phyloP scores from a whole-genome alignment of 139 green algal genomes.

The Eudorina sp. region DNA sequence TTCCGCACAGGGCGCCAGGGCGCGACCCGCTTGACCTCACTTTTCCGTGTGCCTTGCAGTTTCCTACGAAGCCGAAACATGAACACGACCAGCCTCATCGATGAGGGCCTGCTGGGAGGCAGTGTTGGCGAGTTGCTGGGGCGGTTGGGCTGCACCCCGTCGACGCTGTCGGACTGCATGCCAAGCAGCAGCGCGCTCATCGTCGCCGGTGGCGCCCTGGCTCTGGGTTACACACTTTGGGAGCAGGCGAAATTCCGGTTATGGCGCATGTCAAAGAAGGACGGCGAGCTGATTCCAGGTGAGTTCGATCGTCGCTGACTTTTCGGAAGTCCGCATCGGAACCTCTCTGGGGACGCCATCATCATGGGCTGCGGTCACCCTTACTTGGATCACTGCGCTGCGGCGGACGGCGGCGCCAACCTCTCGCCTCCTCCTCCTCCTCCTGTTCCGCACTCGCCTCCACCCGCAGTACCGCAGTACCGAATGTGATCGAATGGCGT shows the following conservation, averaged over 20 bases:
- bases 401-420: too few relatives aligned
- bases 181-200: conserved; percentile 26
- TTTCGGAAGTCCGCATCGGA: too few relatives aligned
- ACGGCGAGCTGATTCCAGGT: conserved; percentile 29
- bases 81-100: background rate
- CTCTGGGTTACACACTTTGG: conserved; percentile 62
- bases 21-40: too few relatives aligned
- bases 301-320: background rate
- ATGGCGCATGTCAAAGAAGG: conserved; percentile 38
- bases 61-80: too few relatives aligned
- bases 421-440: too few relatives aligned
- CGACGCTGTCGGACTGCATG: background rate
- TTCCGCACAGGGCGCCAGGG: too few relatives aligned
- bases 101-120: background rate
- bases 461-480: too few relatives aligned
- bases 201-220: background rate
- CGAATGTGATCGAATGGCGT: too few relatives aligned
- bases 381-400: too few relatives aligned
- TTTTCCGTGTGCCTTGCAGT: too few relatives aligned
- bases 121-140: background rate
- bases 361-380: background rate
- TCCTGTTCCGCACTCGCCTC: too few relatives aligned
- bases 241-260: conserved; percentile 74
- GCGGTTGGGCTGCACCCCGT: conserved; percentile 7
- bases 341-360: too few relatives aligned